Evolutionary conservation across 2,329 filamentous ascomycete genomes (phyloP).

Genomic region (Epichloe gansuensis): DNA sequence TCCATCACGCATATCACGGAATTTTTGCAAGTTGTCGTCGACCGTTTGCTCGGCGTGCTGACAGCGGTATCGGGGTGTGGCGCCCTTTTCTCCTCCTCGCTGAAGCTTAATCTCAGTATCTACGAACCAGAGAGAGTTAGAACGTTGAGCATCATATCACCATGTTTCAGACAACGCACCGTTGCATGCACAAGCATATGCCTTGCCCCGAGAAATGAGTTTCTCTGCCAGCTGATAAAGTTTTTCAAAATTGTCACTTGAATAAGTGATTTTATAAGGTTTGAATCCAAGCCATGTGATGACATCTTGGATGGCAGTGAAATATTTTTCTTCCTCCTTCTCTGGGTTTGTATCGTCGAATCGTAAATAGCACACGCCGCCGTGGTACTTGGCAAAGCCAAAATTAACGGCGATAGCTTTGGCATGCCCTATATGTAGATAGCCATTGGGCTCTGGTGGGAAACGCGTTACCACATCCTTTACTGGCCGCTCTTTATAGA

Average conservation of each 20-base stretch:
- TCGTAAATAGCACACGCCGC: conserved; percentile 40
- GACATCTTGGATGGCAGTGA: conserved; percentile 78
- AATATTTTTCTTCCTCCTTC: conserved; percentile 82
- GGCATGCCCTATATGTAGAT: conserved; percentile 82
- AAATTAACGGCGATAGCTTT: conserved; percentile 97
- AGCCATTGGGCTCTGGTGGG: conserved; percentile 84
- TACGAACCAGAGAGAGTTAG: not conserved
- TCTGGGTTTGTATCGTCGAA: conserved; percentile 96
- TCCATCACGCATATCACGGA: conserved; percentile 81
- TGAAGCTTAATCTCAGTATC: conserved; percentile 76
- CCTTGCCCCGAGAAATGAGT: conserved; percentile 53
- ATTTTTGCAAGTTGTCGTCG: conserved; percentile 69
- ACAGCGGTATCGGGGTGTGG: conserved; percentile 64
- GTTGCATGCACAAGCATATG: conserved; percentile 76
- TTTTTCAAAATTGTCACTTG: conserved; percentile 73
- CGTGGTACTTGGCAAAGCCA: conserved; percentile 77
- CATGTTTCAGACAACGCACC: conserved; percentile 35
- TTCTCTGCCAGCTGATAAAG: conserved; percentile 78
- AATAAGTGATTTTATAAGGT: conserved; percentile 54
- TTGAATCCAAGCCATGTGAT: conserved; percentile 61
- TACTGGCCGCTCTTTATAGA: conserved; percentile 54
- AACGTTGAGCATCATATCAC: not conserved
- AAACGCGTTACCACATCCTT: conserved; percentile 58
- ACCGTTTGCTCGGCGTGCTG: conserved; percentile 61
- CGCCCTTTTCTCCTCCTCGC: conserved; percentile 61